phyloP scores from a whole-genome alignment of 257 asterid species.

The Solanum chaucha region DNA sequence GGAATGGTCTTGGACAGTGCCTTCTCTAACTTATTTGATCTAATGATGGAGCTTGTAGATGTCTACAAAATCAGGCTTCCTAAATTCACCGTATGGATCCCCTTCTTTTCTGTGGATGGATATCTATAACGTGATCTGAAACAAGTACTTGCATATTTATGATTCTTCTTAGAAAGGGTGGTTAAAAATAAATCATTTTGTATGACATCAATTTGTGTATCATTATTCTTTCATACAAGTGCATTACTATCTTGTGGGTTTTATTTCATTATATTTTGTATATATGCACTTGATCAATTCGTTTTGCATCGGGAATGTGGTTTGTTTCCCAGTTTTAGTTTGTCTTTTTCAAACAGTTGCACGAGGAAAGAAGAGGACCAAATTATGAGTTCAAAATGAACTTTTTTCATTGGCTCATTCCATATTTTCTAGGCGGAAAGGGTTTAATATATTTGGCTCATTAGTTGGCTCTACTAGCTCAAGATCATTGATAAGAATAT shows the following conservation, averaged over 20 bases:
- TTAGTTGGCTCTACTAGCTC: background rate
- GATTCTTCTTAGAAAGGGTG: background rate
- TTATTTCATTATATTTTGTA: background rate
- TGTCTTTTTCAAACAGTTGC: background rate
- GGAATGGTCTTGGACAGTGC: conserved; percentile 99
- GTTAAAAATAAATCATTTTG: background rate
- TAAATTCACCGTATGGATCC: conserved; percentile 60
- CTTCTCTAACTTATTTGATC: conserved; percentile 85
- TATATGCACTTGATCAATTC: background rate
- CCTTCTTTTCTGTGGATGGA: background rate
- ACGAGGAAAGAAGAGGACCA: background rate
- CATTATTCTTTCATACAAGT: background rate
- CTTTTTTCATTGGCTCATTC: background rate
- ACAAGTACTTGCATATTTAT: background rate
- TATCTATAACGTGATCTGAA: background rate
- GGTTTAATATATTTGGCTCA: background rate
- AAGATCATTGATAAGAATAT: background rate
- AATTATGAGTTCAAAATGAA: background rate
- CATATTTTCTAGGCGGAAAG: background rate
- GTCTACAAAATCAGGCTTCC: conserved; percentile 92
- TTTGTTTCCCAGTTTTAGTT: background rate
- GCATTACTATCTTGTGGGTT: background rate
- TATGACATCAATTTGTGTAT: background rate
- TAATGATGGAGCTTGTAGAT: conserved; percentile 96
- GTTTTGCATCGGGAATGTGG: background rate